Conservation (phyloP, 208 protist species). For the Entamoeba invadens region DNA sequence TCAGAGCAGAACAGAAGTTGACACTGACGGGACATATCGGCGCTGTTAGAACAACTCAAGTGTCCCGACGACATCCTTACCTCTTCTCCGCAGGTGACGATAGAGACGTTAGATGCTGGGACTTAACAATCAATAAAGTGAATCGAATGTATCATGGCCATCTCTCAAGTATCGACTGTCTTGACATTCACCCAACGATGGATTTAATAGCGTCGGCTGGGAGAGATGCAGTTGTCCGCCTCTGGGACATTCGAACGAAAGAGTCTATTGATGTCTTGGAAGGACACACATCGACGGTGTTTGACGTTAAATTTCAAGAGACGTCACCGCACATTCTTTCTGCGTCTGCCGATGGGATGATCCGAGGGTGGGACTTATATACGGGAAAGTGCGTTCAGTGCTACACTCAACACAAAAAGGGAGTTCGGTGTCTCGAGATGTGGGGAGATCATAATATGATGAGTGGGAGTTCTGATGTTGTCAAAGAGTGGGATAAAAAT, state of each 20-base stretch:
- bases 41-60: conserved; percentile 36
- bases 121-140: conserved; percentile 74
- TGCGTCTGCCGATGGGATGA: neutral
- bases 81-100: conserved; percentile 93
- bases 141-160: conserved; percentile 10
- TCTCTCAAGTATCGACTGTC: conserved; percentile 43
- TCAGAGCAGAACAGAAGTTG: conserved; percentile 59
- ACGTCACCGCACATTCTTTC: neutral
- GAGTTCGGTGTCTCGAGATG: neutral
- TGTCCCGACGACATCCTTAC: conserved; percentile 78
- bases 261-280: neutral
- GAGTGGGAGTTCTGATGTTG: neutral
- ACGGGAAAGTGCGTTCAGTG: neutral
- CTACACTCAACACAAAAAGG: neutral
- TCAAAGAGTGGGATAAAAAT: neutral
- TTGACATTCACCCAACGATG: conserved; percentile 78
- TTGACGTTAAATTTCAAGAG: neutral
- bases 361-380: neutral
- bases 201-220: conserved; percentile 86
- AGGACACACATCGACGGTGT: neutral
- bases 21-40: conserved; percentile 87
- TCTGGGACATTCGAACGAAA: neutral
- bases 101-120: conserved; percentile 94
- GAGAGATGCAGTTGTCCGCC: conserved; percentile 64
- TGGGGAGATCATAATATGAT: neutral